Evolutionary conservation across 352 stramenopile species (phyloP).

Genomic region (Elongisporangium anandrum): DNA sequence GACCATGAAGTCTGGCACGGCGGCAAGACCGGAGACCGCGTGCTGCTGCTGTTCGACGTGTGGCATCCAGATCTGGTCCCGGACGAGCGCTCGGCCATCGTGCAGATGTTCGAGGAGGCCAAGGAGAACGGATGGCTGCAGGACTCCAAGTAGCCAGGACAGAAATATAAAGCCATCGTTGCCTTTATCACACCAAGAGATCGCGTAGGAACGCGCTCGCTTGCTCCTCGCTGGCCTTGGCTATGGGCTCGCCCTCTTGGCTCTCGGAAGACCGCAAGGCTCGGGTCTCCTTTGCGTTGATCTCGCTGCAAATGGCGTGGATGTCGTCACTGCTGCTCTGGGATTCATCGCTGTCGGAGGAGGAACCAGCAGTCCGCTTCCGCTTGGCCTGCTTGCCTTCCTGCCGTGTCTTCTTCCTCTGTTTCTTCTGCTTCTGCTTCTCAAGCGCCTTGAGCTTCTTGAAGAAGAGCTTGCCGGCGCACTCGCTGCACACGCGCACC

Average conservation of each 20-base stretch:
- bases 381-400: conserved; percentile 7
- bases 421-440: conserved; percentile 9
- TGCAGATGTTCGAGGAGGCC: conserved; percentile 68
- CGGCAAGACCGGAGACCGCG: conserved; percentile 54
- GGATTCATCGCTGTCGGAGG: too few species aligned
- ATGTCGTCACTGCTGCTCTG: conserved; percentile 13
- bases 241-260: not conserved
- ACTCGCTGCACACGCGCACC: conserved; percentile 56
- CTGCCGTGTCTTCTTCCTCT: conserved; percentile 9
- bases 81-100: conserved; percentile 50
- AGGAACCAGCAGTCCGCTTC: not conserved
- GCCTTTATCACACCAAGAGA: not conserved
- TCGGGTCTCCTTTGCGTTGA: conserved; percentile 25
- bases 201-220: not conserved
- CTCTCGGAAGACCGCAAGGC: not conserved
- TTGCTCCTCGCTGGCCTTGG: not conserved
- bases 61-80: conserved; percentile 67
- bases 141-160: conserved; percentile 28
- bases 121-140: conserved; percentile 78
- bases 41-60: conserved; percentile 86
- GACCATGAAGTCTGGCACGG: conserved; percentile 82
- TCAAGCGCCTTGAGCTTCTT: conserved; percentile 38
- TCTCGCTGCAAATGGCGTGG: conserved; percentile 28
- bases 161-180: not conserved
- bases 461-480: conserved; percentile 69